Evolutionary conservation across 2,329 filamentous ascomycete species (phyloP).

Genomic region (Pseudocercospora macadamiae): DNA sequence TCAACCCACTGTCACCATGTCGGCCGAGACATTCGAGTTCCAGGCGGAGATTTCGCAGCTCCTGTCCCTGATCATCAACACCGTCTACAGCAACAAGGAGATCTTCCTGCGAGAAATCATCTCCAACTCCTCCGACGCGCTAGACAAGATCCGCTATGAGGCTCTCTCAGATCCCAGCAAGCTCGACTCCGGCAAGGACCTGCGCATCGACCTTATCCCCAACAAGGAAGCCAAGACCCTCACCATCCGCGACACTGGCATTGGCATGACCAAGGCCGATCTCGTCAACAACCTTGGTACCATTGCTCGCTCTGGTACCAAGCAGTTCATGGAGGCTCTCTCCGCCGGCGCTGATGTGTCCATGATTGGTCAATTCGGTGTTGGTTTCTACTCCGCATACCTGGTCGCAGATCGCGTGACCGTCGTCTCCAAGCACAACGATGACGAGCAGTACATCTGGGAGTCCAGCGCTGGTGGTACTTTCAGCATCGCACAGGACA

Average conservation of each 20-base stretch:
- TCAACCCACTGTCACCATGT: slow-evolving; percentile 62
- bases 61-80: slow-evolving; percentile 99
- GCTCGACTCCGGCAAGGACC: slow-evolving; percentile 96
- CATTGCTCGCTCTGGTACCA: slow-evolving; percentile 97
- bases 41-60: slow-evolving; percentile 99
- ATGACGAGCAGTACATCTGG: slow-evolving; percentile 99
- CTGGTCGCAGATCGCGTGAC: slow-evolving; percentile 96
- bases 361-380: slow-evolving; percentile 99
- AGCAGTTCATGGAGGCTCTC: slow-evolving; percentile 99
- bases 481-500: slow-evolving; percentile 90
- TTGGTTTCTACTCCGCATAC: slow-evolving; percentile 99
- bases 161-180: slow-evolving; percentile 94
- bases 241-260: slow-evolving; percentile 96
- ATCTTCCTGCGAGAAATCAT: slow-evolving; percentile 99
- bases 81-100: slow-evolving; percentile 99
- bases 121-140: slow-evolving; percentile 97
- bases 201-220: slow-evolving; percentile 98
- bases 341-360: slow-evolving; percentile 98
- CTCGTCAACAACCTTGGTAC: slow-evolving; percentile 99
- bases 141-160: slow-evolving; percentile 99
- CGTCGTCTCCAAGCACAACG: slow-evolving; percentile 98
- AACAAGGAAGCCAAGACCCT: slow-evolving; percentile 97
- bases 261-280: slow-evolving; percentile 99
- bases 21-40: slow-evolving; percentile 97
- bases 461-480: slow-evolving; percentile 96